Conservation (phyloP, 345 rosid genomes). For the Salix arbutifolia region DNA sequence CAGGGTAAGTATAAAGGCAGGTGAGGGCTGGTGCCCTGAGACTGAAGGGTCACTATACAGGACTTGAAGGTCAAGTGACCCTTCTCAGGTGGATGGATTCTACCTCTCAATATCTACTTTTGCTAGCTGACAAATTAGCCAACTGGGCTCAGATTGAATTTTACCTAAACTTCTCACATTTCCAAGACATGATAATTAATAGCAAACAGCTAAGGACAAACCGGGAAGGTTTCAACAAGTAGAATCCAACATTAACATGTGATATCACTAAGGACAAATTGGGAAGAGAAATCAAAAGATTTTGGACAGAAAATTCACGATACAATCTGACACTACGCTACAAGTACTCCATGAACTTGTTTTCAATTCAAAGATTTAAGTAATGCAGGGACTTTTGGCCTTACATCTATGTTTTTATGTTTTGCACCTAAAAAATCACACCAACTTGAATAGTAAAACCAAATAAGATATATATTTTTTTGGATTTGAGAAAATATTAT, state of each 20-base stretch:
- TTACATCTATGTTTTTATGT: background rate
- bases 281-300: conserved; percentile 22
- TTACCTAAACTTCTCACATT: conserved; percentile 11
- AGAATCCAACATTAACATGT: conserved; percentile 30
- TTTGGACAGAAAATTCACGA: conserved; percentile 10
- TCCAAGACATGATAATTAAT: conserved; percentile 18
- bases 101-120: background rate
- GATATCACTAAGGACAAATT: conserved; percentile 30
- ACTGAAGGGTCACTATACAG: conserved; percentile 4
- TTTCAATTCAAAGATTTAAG: background rate
- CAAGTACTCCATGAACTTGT: background rate
- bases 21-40: conserved; percentile 11
- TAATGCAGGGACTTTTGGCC: background rate
- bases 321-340: conserved; percentile 11
- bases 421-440: conserved; percentile 12
- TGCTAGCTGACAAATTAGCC: conserved; percentile 20
- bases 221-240: conserved; percentile 14
- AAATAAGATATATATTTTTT: background rate
- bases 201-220: conserved; percentile 22
- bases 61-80: background rate
- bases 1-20: background rate
- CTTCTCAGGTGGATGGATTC: background rate
- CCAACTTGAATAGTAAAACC: conserved; percentile 1
- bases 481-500: too few species aligned
- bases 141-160: background rate